Evolutionary conservation across 371 early-diverging fungal species (phyloP).

Genomic region (Vittaforma corneae): DNA sequence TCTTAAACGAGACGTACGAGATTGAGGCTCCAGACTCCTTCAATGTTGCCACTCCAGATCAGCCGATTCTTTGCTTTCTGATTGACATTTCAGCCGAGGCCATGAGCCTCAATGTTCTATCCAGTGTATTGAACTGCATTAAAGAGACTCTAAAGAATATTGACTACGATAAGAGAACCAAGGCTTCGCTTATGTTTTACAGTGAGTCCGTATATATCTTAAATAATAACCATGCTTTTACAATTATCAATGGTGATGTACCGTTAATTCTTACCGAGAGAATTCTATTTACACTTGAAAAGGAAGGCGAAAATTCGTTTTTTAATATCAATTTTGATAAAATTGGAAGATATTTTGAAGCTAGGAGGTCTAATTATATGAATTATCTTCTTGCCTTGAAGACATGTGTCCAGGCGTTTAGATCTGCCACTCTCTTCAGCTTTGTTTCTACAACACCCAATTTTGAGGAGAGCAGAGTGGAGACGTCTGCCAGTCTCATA

Average conservation of each 20-base stretch:
- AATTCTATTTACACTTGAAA: background rate
- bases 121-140: slow-evolving; percentile 23
- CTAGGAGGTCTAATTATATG: slow-evolving; percentile 28
- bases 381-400: slow-evolving; percentile 49
- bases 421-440: slow-evolving; percentile 33
- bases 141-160: slow-evolving; percentile 22
- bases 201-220: slow-evolving; percentile 29
- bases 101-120: slow-evolving; percentile 19
- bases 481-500: background rate
- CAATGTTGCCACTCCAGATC: slow-evolving; percentile 24
- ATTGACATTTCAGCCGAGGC: slow-evolving; percentile 49
- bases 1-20: slow-evolving; percentile 49
- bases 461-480: slow-evolving; percentile 31
- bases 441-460: slow-evolving; percentile 50
- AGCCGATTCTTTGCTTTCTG: slow-evolving; percentile 35
- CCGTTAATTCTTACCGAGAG: slow-evolving; percentile 3
- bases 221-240: slow-evolving; percentile 22
- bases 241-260: background rate
- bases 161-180: slow-evolving; percentile 22
- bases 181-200: slow-evolving; percentile 43
- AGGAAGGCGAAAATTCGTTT: slow-evolving; percentile 14
- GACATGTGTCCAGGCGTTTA: slow-evolving; percentile 18
- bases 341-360: slow-evolving; percentile 23
- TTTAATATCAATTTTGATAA: background rate
- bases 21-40: slow-evolving; percentile 42